These are phyloP conservation scores for Paracoccidioides brasiliensis DNA, from an alignment of 2,329 filamentous ascomycete genomes.

Conservation along the genomic window DNA sequence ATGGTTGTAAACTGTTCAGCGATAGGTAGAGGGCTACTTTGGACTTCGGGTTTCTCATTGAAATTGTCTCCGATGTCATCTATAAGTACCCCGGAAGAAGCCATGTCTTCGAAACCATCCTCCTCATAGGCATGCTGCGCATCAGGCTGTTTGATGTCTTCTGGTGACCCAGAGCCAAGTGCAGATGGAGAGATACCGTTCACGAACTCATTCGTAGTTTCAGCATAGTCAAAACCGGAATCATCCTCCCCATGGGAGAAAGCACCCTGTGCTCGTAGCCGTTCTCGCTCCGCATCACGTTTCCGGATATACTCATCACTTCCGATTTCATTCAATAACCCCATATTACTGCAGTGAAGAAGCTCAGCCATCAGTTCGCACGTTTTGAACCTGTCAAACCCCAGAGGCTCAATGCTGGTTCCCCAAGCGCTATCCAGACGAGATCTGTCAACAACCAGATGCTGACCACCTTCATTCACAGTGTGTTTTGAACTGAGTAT, in stretches of 20 bases:
- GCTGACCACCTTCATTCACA: slow-evolving; percentile 41
- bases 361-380: slow-evolving; percentile 98
- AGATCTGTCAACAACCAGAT: slow-evolving; percentile 51
- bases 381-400: slow-evolving; percentile 97
- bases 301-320: slow-evolving; percentile 74
- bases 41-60: slow-evolving; percentile 38
- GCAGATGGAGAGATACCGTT: slow-evolving; percentile 26
- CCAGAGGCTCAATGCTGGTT: slow-evolving; percentile 78
- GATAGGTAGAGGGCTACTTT: slow-evolving; percentile 14
- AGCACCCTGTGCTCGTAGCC: slow-evolving; percentile 59
- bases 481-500: slow-evolving; percentile 61
- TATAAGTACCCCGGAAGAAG: slow-evolving; percentile 52
- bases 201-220: slow-evolving; percentile 33
- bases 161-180: slow-evolving; percentile 39
- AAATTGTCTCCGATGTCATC: slow-evolving; percentile 61
- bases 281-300: slow-evolving; percentile 69
- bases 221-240: slow-evolving; percentile 44
- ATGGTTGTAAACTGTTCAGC: slow-evolving; percentile 13
- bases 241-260: slow-evolving; percentile 40
- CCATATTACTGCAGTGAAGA: slow-evolving; percentile 98
- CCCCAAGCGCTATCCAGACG: slow-evolving; percentile 80
- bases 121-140: slow-evolving; percentile 73
- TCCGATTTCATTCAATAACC: slow-evolving; percentile 77
- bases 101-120: slow-evolving; percentile 88
- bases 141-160: slow-evolving; percentile 58